These are phyloP conservation scores for Candida schatavii DNA, from an alignment of 805 yeast species.

Conservation along the genomic window DNA sequence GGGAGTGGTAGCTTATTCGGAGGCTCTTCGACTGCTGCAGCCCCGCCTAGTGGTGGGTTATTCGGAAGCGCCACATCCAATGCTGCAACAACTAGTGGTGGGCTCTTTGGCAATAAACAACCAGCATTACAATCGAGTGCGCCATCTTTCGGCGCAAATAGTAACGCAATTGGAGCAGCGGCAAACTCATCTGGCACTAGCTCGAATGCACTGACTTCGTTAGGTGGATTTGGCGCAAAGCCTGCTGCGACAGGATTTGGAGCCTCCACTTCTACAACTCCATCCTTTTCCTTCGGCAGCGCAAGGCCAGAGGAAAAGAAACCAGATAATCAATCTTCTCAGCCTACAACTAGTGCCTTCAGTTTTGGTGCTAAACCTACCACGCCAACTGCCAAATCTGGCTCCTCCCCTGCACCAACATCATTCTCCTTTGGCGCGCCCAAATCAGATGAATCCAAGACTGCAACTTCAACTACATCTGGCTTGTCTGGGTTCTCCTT, in stretches of 20 bases:
- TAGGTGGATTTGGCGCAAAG: slow-evolving; percentile 7
- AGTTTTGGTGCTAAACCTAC: slow-evolving; percentile 7
- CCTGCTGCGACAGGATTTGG: slow-evolving; percentile 4
- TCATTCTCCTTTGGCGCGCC: slow-evolving; percentile 9
- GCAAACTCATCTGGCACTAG: too few relatives aligned
- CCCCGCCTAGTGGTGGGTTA: slow-evolving; percentile 18
- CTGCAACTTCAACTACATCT: slow-evolving; percentile 6
- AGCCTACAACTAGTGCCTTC: slow-evolving; percentile 8
- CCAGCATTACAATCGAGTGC: too few relatives aligned
- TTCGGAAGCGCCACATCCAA: slow-evolving; percentile 18
- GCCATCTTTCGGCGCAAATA: slow-evolving; percentile 3
- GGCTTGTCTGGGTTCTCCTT: slow-evolving; percentile 31
- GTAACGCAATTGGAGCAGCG: slow-evolving; percentile 2
- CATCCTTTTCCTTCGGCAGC: slow-evolving; percentile 15
- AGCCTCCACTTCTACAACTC: not conserved
- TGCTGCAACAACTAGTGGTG: slow-evolving; percentile 15
- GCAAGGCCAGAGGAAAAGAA: slow-evolving; percentile 13
- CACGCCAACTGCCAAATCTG: not conserved
- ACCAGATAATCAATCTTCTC: too few relatives aligned
- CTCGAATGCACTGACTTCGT: too few relatives aligned
- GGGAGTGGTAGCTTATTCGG: slow-evolving; percentile 32
- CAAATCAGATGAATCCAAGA: not conserved
- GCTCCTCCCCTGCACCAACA: slow-evolving; percentile 1
- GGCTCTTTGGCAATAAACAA: slow-evolving; percentile 22
- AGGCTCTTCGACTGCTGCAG: not conserved